A percentile compares a stretch with the other conserved stretches of the same genome.
Conservation (phyloP, 2,329 filamentous ascomycete species). For the Aspergillus niger region DNA sequence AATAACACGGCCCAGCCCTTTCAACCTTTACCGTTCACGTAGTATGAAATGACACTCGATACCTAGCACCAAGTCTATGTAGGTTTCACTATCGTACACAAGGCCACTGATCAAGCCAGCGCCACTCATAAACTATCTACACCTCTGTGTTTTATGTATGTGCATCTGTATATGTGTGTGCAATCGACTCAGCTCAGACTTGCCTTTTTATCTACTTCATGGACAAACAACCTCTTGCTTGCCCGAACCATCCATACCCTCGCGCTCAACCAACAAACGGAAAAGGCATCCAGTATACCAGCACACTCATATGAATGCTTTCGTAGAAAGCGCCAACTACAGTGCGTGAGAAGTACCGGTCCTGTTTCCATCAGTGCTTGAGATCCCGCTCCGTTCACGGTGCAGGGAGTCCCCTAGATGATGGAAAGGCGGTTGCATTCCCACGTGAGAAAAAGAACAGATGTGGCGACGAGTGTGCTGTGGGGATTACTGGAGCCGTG, state of each 20-base stretch:
- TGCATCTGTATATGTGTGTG: background rate
- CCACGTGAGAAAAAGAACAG: slow-evolving; percentile 1
- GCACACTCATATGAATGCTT: background rate
- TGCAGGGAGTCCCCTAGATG: background rate
- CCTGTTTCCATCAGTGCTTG: slow-evolving; percentile 5
- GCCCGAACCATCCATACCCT: background rate
- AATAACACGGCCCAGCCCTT: too few relatives aligned
- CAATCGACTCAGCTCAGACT: slow-evolving; percentile 35
- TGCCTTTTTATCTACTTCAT: slow-evolving; percentile 35
- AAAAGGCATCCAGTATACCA: background rate
- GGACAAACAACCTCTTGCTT: slow-evolving; percentile 9
- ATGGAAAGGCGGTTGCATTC: slow-evolving; percentile 20
- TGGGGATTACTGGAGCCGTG: background rate
- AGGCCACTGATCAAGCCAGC: background rate
- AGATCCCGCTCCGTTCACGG: slow-evolving; percentile 6
- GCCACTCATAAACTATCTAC: background rate
- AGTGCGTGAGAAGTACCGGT: slow-evolving; percentile 18
- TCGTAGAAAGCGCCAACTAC: background rate
- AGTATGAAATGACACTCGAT: background rate
- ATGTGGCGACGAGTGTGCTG: slow-evolving; percentile 4
- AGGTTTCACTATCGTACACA: background rate
- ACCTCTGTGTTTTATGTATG: background rate
- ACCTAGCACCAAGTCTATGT: background rate
- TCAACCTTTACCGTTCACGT: too few relatives aligned
- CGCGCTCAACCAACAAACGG: background rate